Evolutionary conservation across 2,329 filamentous ascomycete genomes (phyloP).

Genomic region (Pleomassaria siparia): DNA sequence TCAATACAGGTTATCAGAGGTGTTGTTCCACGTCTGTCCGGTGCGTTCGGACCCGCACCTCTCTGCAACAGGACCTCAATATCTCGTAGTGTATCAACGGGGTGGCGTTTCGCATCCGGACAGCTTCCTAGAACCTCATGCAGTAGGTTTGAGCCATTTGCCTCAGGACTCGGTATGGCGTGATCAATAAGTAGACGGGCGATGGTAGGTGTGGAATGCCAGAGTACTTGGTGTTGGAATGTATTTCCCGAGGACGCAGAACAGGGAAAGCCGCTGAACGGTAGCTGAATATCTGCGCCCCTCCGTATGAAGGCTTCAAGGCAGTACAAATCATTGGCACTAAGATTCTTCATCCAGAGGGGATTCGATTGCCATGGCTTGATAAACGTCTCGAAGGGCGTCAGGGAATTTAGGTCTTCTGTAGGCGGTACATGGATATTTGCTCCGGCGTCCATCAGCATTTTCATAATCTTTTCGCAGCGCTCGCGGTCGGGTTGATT

Average conservation of each 20-base stretch:
- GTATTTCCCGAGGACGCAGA: conserved; percentile 16
- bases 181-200: conserved; percentile 28
- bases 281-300: conserved; percentile 23
- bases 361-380: conserved; percentile 29
- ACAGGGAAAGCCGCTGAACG: conserved; percentile 29
- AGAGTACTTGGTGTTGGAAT: conserved; percentile 36
- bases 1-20: conserved; percentile 31
- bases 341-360: conserved; percentile 26
- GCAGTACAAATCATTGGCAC: conserved; percentile 25
- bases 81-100: conserved; percentile 32
- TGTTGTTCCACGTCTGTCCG: conserved; percentile 17
- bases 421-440: conserved; percentile 23
- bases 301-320: conserved; percentile 28
- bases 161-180: conserved; percentile 8
- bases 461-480: conserved; percentile 27
- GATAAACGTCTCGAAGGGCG: conserved; percentile 30
- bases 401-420: conserved; percentile 11
- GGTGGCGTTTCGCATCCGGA: conserved; percentile 33
- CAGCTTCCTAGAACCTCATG: conserved; percentile 35
- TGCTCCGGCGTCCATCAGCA: conserved; percentile 34
- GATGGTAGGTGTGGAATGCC: conserved; percentile 32
- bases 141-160: conserved; percentile 24
- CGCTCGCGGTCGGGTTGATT: conserved; percentile 15
- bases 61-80: conserved; percentile 28
- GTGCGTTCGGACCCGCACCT: conserved; percentile 30